A percentile compares a stretch with the other conserved stretches of the same genome.
These are phyloP conservation scores for Syzygium aromaticum DNA, from an alignment of 345 rosid species.

Conservation along the genomic window DNA sequence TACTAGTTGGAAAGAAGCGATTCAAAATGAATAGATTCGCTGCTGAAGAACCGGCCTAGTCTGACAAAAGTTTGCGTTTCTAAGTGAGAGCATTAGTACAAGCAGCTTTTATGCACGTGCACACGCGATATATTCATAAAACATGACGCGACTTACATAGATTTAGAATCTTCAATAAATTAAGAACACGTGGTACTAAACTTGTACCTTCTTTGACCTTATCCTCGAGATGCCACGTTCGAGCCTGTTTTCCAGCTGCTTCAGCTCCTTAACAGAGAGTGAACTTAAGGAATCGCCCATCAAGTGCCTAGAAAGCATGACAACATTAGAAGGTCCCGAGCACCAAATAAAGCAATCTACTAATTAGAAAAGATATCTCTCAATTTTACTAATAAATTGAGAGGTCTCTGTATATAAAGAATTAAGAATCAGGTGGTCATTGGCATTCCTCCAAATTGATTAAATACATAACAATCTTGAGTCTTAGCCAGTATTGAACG, in stretches of 20 bases:
- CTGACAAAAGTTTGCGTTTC: neutral
- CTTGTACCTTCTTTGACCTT: slow-evolving; percentile 91
- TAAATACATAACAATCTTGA: neutral
- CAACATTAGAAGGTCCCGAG: neutral
- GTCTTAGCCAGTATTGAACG: neutral
- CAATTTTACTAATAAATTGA: neutral
- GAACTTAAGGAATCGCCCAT: slow-evolving; percentile 88
- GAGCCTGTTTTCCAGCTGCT: slow-evolving; percentile 91
- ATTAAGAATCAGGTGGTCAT: neutral
- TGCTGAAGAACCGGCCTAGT: neutral
- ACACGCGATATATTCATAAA: neutral
- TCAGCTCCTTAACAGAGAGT: slow-evolving; percentile 81
- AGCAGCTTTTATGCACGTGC: neutral
- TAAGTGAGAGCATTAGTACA: neutral
- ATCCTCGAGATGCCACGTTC: slow-evolving; percentile 89
- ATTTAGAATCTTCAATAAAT: neutral
- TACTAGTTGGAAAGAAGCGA: neutral
- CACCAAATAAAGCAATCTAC: neutral
- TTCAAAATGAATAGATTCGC: neutral
- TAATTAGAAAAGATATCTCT: neutral
- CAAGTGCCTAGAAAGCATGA: slow-evolving; percentile 46
- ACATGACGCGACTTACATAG: neutral
- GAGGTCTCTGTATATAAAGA: neutral
- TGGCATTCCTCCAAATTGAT: neutral
- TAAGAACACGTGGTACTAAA: neutral